Evolutionary conservation across 2,329 filamentous ascomycete genomes (phyloP).

Genomic region (Zymoseptoria brevis): DNA sequence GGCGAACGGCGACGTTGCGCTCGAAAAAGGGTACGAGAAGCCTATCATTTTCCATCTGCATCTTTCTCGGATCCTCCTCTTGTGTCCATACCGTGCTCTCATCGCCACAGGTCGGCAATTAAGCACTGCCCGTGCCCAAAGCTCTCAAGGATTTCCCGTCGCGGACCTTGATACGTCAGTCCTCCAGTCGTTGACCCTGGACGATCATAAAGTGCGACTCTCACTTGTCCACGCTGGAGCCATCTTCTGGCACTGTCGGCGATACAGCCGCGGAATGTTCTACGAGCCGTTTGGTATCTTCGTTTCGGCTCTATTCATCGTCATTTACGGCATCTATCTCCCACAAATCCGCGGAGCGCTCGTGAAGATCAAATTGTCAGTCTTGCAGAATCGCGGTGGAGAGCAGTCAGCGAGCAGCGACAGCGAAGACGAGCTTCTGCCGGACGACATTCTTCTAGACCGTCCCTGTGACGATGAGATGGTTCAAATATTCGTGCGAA

Average conservation of each 20-base stretch:
- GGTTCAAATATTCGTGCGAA: conserved; percentile 15
- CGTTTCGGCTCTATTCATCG: conserved; percentile 7
- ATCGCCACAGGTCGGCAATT: conserved; percentile 3
- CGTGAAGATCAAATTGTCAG: conserved; percentile 2
- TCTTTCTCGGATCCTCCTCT: conserved; percentile 7
- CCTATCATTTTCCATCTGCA: conserved; percentile 10
- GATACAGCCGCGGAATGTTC: conserved; percentile 7
- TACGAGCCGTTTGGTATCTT: conserved; percentile 10
- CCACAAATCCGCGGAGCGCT: conserved; percentile 5
- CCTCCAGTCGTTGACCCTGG: conserved; percentile 9
- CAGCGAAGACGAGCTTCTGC: conserved; percentile 10
- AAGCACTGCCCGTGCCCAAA: neutral
- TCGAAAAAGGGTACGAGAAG: conserved; percentile 6
- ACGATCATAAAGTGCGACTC: conserved; percentile 12
- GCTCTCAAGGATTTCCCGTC: neutral
- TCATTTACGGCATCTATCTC: conserved; percentile 11
- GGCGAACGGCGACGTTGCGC: conserved; percentile 9
- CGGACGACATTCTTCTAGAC: conserved; percentile 16
- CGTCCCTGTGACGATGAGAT: conserved; percentile 19
- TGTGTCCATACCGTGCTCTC: conserved; percentile 9
- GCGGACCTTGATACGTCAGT: conserved; percentile 7
- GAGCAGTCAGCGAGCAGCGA: neutral
- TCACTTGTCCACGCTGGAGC: conserved; percentile 11
- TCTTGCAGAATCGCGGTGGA: neutral
- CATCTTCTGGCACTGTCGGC: conserved; percentile 12